A percentile compares a stretch with the other conserved stretches of the same genome.
These are phyloP conservation scores for Bipolaris gigantea DNA, from an alignment of 2,329 filamentous ascomycete genomes.

Conservation along the genomic window DNA sequence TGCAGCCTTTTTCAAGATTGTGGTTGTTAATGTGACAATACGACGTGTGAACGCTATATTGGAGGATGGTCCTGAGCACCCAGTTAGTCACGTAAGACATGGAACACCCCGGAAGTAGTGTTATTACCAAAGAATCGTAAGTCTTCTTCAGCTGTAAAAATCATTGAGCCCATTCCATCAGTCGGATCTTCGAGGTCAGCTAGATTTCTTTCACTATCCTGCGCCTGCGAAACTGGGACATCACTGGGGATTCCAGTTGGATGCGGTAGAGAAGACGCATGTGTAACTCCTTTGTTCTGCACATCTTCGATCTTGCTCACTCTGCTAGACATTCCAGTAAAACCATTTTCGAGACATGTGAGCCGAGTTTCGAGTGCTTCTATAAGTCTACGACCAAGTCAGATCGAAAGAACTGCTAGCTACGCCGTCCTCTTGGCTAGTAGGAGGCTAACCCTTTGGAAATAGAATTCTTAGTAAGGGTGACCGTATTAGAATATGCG, in stretches of 20 bases:
- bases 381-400: conserved; percentile 1
- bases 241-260: neutral
- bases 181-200: conserved; percentile 29
- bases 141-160: conserved; percentile 44
- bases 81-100: neutral
- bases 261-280: neutral
- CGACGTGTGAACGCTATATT: conserved; percentile 49
- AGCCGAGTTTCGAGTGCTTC: conserved; percentile 7
- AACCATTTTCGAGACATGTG: conserved; percentile 1
- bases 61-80: conserved; percentile 42
- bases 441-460: conserved; percentile 42
- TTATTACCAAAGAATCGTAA: conserved; percentile 43
- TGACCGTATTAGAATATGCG: conserved; percentile 45
- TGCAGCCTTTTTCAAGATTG: conserved; percentile 1
- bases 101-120: conserved; percentile 5
- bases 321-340: conserved; percentile 6
- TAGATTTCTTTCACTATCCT: conserved; percentile 10
- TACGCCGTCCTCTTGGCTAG: neutral
- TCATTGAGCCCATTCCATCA: conserved; percentile 44
- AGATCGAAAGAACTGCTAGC: neutral
- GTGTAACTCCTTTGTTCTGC: neutral
- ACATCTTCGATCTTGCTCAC: conserved; percentile 3
- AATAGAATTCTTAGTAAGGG: conserved; percentile 45
- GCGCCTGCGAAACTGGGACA: neutral
- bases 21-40: conserved; percentile 38